These are phyloP conservation scores for Hyparrhenia diplandra DNA, from an alignment of 176 grass and related monocot genomes.

Conservation along the genomic window DNA sequence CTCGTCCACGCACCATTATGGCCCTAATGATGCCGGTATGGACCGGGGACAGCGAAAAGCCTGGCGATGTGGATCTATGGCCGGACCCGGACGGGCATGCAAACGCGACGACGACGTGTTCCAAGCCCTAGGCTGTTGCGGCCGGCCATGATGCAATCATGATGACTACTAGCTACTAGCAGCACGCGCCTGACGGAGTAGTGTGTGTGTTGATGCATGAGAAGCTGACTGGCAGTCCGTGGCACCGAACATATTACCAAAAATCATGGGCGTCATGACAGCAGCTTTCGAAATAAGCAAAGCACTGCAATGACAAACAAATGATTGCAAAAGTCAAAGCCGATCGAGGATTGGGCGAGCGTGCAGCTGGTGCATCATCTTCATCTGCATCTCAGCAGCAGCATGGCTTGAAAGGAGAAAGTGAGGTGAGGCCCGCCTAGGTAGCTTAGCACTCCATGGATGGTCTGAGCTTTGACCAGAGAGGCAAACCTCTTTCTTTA, in stretches of 20 bases:
- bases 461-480: slow-evolving; percentile 6
- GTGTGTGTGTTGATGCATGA: no score
- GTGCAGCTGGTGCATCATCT: slow-evolving; percentile 38
- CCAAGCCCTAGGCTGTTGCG: not conserved
- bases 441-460: not conserved
- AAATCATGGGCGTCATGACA: not conserved
- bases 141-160: not conserved
- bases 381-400: not conserved
- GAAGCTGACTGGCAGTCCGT: no score
- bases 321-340: slow-evolving; percentile 3
- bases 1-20: not conserved
- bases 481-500: not conserved
- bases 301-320: not conserved
- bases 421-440: no score
- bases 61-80: not conserved
- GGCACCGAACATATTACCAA: no score
- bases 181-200: no score
- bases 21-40: not conserved
- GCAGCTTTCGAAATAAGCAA: not conserved
- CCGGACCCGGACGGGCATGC: not conserved
- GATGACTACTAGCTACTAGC: no score
- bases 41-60: not conserved
- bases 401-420: not conserved
- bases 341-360: slow-evolving; percentile 2
- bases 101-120: not conserved